A percentile compares a stretch with the other conserved stretches of the same genome.
Evolutionary conservation across 768 basidiomycete species (phyloP).

Genomic region (Stropharia rugosoannulata): DNA sequence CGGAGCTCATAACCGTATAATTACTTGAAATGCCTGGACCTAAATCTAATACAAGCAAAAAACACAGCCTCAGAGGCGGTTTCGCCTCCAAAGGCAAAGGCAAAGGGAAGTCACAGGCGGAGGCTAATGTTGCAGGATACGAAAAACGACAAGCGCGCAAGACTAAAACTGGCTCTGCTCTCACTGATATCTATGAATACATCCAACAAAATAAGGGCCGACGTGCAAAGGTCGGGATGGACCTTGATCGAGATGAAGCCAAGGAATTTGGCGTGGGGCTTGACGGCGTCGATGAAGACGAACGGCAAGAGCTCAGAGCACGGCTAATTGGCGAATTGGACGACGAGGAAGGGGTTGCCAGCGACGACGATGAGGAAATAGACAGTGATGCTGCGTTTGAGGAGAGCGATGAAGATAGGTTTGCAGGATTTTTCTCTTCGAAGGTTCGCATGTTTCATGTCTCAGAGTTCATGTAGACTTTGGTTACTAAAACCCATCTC

Average conservation of each 20-base stretch:
- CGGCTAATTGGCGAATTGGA: constrained; percentile 52
- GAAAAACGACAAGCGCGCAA: constrained; percentile 51
- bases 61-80: background rate
- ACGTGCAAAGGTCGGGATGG: constrained; percentile 50
- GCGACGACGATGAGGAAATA: constrained; percentile 81
- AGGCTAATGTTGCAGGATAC: constrained; percentile 48
- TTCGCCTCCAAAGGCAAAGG: background rate
- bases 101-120: constrained; percentile 20
- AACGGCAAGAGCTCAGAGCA: constrained; percentile 37
- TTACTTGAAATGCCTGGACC: background rate
- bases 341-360: constrained; percentile 55
- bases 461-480: constrained; percentile 1
- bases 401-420: constrained; percentile 78
- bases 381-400: constrained; percentile 85
- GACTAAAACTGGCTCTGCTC: constrained; percentile 29
- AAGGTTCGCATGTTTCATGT: constrained; percentile 33
- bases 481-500: constrained; percentile 7
- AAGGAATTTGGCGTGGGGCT: constrained; percentile 37
- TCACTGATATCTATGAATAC: constrained; percentile 66
- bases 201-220: constrained; percentile 46
- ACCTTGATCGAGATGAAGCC: constrained; percentile 58
- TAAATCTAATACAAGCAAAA: background rate
- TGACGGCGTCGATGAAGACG: constrained; percentile 39
- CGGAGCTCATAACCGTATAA: background rate
- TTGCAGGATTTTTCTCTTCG: constrained; percentile 58